These are phyloP conservation scores for Polygonum aviculare DNA, from an alignment of 148 eudicot genomes.

Conservation along the genomic window DNA sequence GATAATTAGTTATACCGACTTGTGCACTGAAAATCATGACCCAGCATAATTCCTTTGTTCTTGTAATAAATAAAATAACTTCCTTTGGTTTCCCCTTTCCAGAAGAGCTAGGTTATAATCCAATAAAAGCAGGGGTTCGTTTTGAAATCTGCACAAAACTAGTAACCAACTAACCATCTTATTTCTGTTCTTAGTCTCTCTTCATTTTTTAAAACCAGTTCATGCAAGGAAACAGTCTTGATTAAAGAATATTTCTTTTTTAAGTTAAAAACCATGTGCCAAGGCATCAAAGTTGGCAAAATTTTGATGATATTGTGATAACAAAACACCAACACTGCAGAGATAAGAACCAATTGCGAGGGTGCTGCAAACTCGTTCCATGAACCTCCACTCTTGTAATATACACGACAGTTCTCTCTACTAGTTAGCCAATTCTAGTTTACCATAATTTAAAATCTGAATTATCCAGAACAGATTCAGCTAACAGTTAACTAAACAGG, in stretches of 20 bases:
- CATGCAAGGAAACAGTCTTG: background rate
- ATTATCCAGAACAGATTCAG: background rate
- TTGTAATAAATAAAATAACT: background rate
- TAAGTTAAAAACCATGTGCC: background rate
- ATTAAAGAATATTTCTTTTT: background rate
- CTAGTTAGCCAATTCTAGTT: background rate
- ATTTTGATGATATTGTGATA: background rate
- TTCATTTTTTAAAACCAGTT: background rate
- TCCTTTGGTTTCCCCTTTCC: background rate
- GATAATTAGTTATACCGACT: background rate
- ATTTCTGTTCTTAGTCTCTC: background rate
- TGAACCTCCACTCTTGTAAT: background rate
- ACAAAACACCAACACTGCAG: background rate
- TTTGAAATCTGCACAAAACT: background rate
- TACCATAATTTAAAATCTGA: background rate
- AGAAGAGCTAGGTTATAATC: background rate
- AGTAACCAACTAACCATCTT: background rate
- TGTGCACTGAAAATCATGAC: background rate
- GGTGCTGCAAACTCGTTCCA: background rate
- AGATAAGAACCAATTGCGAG: background rate
- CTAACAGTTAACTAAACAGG: background rate
- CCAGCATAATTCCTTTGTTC: background rate
- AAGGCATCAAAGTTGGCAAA: background rate
- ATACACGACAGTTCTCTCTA: background rate
- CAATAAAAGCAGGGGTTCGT: background rate